Evolutionary conservation across 306 rosid genomes (phyloP), one percentile per base, ranked within the genome.

Genomic region (Abrus precatorius): DNA sequence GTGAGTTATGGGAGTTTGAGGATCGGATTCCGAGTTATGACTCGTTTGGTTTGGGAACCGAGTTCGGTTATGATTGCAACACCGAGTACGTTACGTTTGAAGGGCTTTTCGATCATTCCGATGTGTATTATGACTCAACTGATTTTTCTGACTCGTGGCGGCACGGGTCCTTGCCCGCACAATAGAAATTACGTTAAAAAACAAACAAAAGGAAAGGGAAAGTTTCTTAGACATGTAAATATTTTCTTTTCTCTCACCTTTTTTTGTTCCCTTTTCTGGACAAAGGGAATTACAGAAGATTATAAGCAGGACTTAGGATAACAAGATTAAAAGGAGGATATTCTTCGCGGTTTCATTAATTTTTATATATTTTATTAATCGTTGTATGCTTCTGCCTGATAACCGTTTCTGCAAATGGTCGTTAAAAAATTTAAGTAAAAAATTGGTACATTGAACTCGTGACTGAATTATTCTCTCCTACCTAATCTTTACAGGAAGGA

Each of bases 131-230:
- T 12, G 97, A 92, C 33, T 64, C 91, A 38, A 76, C 84, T 20
- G 93, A 82, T 4, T 84, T 77, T 62, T 54, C 88, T 11, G 95
- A 88, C 11, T 85, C 92, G 5, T 87, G 92, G 92, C 91, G 93
- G 80, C 90, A 87, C 6, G 96, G 83, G 62, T 84, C 91, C 33
- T 61, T 86, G 79, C 98, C 98, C 49, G 92, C 92, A 20, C 94
- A 86, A 61, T 89, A 91, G 86, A 20, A 2, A 41, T 9, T n/a
- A 48, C 30, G 10, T 9, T 12, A 5, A 7, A 5, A 5, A 4
- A 28, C 1, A 27, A 60, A 55, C 12, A 12, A 30, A 9, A 6
- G 9, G 0, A 28, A 30, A 45, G 3, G 30, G 3, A 38, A 55
- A 30, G n/a, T 4, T 34, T 47, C 4, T 47, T 70, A 70, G 59